Evolutionary conservation across 2,329 filamentous ascomycete species (phyloP), one percentile per base, ranked within the genome.

Genomic region (Mycocentrospora acerina): DNA sequence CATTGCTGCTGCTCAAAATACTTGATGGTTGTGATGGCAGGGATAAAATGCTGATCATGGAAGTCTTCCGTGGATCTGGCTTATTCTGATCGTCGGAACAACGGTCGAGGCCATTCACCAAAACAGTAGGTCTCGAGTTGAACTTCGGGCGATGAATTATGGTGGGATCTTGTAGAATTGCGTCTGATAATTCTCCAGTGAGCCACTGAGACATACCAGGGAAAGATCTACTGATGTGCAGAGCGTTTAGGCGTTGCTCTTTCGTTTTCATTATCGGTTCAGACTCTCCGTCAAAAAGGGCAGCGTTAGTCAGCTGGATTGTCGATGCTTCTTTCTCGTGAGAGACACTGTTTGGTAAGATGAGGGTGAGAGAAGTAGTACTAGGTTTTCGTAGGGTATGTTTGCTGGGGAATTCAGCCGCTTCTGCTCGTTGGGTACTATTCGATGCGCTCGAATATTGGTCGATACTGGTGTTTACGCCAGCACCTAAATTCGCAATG

Each of bases 251-350:
- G 22, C 44, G 42, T 13, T 41, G 41, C n/a, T 38, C 40, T 24
- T 30, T 42, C 4, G 34, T 24, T 18, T 35, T 39, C 30, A 55
- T 42, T 14, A 49, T 45, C 7, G 59, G 62, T 24, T 66, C 62
- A 8, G 60, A 66, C 28, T 65, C 62, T 32, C 64, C 62, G 49
- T 67, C 63, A 27, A 62, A 58, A 4, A 44, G 48, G 10, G 56
- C 48, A 32, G 61, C 46, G 24, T 57, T 59, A 24, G 57, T 53
- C 12, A 64, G 48, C 19, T 57, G 56, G 7, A 53, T 29, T 10
- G 55, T 28, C 9, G 56, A 60, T 6, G 57, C 54, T 9, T 42
- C 40, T 6, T 40, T 32, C 13, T 45, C 44, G 12, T 44, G 44
- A 26, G 56, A 15, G 15, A 19, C 45, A 6, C 50, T 40, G 27